Evolutionary conservation across 257 asterid species (phyloP).

Genomic region (Przewalskia tangutica): DNA sequence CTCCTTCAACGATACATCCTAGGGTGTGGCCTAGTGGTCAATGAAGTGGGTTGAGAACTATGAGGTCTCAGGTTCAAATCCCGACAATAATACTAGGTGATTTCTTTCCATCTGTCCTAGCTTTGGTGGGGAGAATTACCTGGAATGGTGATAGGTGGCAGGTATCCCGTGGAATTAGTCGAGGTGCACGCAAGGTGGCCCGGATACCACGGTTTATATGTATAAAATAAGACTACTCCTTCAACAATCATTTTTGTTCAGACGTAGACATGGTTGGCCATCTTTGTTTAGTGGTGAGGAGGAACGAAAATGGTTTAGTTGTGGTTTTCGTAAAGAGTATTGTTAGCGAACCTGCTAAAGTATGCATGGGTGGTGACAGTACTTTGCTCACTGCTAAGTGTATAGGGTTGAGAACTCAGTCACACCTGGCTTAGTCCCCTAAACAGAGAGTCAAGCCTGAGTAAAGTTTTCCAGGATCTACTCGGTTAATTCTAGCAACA

Average conservation of each 20-base stretch:
- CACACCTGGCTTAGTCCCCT: neutral
- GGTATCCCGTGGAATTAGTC: no score
- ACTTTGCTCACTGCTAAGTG: neutral
- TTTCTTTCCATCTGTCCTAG: no score
- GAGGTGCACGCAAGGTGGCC: no score
- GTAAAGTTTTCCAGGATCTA: neutral
- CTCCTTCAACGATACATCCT: neutral
- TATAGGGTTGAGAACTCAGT: neutral
- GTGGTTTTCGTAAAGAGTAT: neutral
- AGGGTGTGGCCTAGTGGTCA: no score
- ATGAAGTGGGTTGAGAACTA: no score
- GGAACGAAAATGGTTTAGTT: neutral
- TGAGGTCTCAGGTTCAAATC: no score
- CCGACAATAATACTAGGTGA: no score
- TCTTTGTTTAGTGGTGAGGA: neutral
- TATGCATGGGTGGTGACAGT: neutral
- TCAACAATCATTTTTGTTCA: neutral
- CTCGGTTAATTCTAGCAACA: neutral
- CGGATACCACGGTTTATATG: no score
- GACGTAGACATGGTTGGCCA: neutral
- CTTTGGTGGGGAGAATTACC: no score
- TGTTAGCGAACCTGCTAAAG: neutral
- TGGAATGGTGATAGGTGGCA: no score
- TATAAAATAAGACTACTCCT: no score
- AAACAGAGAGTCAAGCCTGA: neutral